Conservation (phyloP, 164 flowering plant species). For the Echeveria elegans region DNA sequence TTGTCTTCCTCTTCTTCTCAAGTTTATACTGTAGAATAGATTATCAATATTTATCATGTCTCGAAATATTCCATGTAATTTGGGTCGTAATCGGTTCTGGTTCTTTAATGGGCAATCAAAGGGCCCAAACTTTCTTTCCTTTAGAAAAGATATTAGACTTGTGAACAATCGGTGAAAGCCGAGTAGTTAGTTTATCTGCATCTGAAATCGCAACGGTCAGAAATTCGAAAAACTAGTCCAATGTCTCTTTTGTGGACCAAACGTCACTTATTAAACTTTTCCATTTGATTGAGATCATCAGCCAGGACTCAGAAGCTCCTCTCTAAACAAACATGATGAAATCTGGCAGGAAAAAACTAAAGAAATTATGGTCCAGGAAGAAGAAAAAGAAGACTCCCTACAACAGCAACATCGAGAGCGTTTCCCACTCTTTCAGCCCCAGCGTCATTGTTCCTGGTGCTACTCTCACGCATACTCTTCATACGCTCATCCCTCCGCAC, state of each 20-base stretch:
- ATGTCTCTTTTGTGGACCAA: neutral
- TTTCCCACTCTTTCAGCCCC: neutral
- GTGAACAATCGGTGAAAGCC: no score
- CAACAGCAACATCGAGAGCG: neutral
- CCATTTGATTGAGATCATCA: no score
- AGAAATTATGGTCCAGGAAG: constrained; percentile 4
- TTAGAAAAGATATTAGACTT: no score
- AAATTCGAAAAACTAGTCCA: neutral
- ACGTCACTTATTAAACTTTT: no score
- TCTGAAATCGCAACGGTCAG: constrained; percentile 2
- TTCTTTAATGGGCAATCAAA: no score
- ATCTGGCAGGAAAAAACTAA: constrained; percentile 2
- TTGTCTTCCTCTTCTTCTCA: no score
- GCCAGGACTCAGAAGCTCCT: neutral
- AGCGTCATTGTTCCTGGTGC: neutral
- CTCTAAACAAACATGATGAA: neutral
- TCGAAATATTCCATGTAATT: no score
- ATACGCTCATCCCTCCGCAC: neutral
- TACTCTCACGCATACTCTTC: neutral
- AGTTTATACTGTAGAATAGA: no score
- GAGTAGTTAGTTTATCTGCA: no score
- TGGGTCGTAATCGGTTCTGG: no score
- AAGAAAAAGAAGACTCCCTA: constrained; percentile 1
- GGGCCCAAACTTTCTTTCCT: no score
- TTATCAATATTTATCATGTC: no score